phyloP scores from a whole-genome alignment of 345 rosid genomes.

The Hirschfeldia incana region DNA sequence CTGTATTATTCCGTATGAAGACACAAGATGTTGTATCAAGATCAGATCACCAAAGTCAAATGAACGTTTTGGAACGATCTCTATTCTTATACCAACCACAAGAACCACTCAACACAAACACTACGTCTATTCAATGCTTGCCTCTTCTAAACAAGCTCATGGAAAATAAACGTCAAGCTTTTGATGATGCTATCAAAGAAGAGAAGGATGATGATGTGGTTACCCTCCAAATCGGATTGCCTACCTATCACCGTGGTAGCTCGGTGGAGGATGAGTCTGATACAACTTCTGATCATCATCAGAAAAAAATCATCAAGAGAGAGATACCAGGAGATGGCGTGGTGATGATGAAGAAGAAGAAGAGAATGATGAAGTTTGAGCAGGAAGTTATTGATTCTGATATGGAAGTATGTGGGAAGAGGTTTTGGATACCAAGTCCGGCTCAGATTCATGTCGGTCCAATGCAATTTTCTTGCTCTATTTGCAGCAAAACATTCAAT shows the following conservation, averaged over 20 bases:
- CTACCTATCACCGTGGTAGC: conserved; percentile 35
- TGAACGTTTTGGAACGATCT: conserved; percentile 29
- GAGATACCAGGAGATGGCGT: conserved; percentile 23
- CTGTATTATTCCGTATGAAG: conserved; percentile 27
- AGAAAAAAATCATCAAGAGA: conserved; percentile 27
- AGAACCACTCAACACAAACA: conserved; percentile 18
- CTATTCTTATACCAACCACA: conserved; percentile 27
- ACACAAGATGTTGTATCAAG: conserved; percentile 30
- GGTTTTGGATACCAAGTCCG: conserved; percentile 91
- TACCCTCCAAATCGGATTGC: conserved; percentile 39
- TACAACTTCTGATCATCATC: conserved; percentile 26
- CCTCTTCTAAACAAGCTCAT: conserved; percentile 44
- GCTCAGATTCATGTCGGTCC: conserved; percentile 96
- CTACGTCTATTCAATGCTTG: conserved; percentile 32
- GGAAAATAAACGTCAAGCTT: conserved; percentile 15
- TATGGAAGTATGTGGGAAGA: conserved; percentile 30
- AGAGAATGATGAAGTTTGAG: conserved; percentile 16
- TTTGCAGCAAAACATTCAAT: conserved; percentile 97
- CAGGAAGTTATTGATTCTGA: conserved; percentile 24
- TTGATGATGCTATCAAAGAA: conserved; percentile 11
- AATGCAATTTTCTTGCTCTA: conserved; percentile 93
- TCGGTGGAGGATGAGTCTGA: conserved; percentile 33
- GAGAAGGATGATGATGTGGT: conserved; percentile 29
- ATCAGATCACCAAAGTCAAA: conserved; percentile 15
- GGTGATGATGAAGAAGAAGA: conserved; percentile 37